phyloP scores from a whole-genome alignment of 2,329 filamentous ascomycete genomes.

The Neopestalotiopsis sp. region DNA sequence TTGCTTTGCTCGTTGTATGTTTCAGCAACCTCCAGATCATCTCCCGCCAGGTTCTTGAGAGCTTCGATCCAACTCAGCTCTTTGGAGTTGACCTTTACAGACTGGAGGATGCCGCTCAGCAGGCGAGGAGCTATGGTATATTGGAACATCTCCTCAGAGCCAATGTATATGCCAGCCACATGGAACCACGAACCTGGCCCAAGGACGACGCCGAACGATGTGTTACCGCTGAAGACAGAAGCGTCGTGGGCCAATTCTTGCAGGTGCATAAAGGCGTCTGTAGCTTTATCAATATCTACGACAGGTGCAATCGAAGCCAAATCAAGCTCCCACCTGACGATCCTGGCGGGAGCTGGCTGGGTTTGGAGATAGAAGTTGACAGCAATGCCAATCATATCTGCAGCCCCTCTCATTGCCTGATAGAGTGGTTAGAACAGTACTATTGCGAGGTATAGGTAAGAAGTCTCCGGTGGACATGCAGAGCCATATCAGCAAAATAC shows the following conservation, averaged over 20 bases:
- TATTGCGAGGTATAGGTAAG: background rate
- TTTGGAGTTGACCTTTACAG: conserved; percentile 3
- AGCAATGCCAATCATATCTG: conserved; percentile 45
- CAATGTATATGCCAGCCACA: conserved; percentile 38
- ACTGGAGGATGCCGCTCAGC: conserved; percentile 26
- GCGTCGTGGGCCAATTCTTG: conserved; percentile 40
- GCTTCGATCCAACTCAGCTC: conserved; percentile 31
- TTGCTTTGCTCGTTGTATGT: conserved; percentile 28
- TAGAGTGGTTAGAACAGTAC: background rate
- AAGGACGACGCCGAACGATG: conserved; percentile 38
- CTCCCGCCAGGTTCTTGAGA: conserved; percentile 24
- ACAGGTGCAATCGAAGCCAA: conserved; percentile 18
- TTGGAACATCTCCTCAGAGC: conserved; percentile 30
- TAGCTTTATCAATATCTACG: background rate
- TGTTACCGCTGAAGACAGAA: conserved; percentile 32
- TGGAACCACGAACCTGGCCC: conserved; percentile 25
- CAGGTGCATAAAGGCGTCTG: conserved; percentile 21
- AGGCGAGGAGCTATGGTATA: conserved; percentile 33
- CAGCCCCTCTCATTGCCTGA: conserved; percentile 47
- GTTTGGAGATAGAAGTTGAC: conserved; percentile 43
- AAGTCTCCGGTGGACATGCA: background rate
- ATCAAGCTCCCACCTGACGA: conserved; percentile 41
- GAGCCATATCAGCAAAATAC: too few relatives aligned
- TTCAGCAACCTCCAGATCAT: conserved; percentile 22
- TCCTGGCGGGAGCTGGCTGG: conserved; percentile 35